Base-by-base conservation (phyloP, 768 basidiomycete species). In the Pleurotus tuber-regium region DNA sequence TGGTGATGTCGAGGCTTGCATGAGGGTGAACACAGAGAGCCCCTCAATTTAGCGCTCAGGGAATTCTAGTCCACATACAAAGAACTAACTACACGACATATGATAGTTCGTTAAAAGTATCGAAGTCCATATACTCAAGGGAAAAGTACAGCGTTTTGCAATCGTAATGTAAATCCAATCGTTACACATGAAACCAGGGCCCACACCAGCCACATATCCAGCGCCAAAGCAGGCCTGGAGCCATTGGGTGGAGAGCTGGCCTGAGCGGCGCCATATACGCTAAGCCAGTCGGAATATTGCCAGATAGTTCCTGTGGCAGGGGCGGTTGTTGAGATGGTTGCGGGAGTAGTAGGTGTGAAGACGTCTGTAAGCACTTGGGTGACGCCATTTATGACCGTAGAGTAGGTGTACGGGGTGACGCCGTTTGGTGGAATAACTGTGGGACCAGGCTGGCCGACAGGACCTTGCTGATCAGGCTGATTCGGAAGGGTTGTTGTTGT, bases 361-460 rank as follows among this genome's bases (percentile, higher is more conserved):
- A 48, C 29, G 42, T 57, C 31, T 47, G 53, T 40, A 42, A 43
- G 41, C 18, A 54, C n/a, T 40, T 23, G 10, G 19, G 36, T 40
- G 21, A 65, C 68, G 23, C 74, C 73, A 47, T 62, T 57, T 23
- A 75, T 57, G 30, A 74, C 68, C 0, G 80, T 82, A 25, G 78
- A 80, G 55, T 80, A 82, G 1, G 63, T 63, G 59, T 70, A 82
- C 0, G 77, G 77, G 0, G 76, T 81, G 24, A 73, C 72, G 2
- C 74, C 79, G 4, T 75, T 73, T 26, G 79, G 69, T 2, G 66
- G 60, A 18, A 57, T 64, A 2, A 63, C 65, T 21, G 66, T 69
- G 4, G 76, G 25, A 2, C 60, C 71, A 19, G 83, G 82, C 56
- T 78, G 75, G 5, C 76, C 86, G 0, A 87, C 84, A 2, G 84